phyloP scores from a whole-genome alignment of 1,284 basidiomycete genomes.

The Ustilago tritici region DNA sequence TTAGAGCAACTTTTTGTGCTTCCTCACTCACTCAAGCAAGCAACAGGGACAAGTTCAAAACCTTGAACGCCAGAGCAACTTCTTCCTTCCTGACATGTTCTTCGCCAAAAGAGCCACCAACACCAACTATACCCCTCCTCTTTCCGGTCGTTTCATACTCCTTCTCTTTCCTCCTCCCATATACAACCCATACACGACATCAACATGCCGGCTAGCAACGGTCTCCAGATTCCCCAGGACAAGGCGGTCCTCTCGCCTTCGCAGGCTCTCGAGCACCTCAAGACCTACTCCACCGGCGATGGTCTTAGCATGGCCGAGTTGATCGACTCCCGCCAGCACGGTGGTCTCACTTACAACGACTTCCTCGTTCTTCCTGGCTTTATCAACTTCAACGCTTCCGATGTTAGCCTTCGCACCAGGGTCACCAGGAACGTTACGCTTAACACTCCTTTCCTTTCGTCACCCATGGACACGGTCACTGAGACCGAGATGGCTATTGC shows the following conservation, averaged over 20 bases:
- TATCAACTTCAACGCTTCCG: constrained; percentile 88
- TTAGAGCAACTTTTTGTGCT: constrained; percentile 17
- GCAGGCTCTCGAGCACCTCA: constrained; percentile 61
- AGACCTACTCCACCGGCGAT: constrained; percentile 80
- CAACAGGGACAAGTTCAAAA: constrained; percentile 14
- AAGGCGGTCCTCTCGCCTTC: constrained; percentile 54
- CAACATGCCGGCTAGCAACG: constrained; percentile 43
- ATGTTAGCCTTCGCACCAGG: constrained; percentile 84
- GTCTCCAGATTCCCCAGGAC: constrained; percentile 39
- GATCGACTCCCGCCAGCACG: constrained; percentile 88
- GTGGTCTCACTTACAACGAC: constrained; percentile 90
- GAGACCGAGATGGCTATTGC: constrained; percentile 94
- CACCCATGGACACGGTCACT: constrained; percentile 99
- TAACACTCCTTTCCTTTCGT: constrained; percentile 96
- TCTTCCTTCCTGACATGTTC: constrained; percentile 35
- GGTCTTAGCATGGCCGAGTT: constrained; percentile 87
- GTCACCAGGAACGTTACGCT: constrained; percentile 92
- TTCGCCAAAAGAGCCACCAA: constrained; percentile 51
- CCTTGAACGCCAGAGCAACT: background rate
- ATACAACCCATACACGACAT: constrained; percentile 1
- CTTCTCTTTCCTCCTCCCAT: background rate
- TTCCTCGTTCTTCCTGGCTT: constrained; percentile 80
- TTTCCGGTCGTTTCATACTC: background rate
- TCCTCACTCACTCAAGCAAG: background rate
- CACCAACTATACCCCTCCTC: constrained; percentile 20